These are phyloP conservation scores for Dactylellina sp. DNA, from an alignment of 2,329 filamentous ascomycete species.

Conservation along the genomic window DNA sequence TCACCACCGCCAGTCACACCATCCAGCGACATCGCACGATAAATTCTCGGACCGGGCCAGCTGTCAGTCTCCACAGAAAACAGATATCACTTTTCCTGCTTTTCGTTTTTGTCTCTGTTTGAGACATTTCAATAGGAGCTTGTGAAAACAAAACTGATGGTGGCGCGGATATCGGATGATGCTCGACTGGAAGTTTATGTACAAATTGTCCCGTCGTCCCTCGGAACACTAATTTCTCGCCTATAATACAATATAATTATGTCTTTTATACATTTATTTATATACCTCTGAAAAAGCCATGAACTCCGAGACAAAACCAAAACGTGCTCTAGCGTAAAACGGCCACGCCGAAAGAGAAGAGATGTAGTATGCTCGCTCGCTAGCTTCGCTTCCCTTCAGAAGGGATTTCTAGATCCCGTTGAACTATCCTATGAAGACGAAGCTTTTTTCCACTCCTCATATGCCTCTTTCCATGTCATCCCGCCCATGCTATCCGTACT, in stretches of 20 bases:
- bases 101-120: not conserved
- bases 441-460: conserved; percentile 40
- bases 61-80: not conserved
- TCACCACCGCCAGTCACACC: conserved; percentile 12
- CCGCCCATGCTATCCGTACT: conserved; percentile 47
- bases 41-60: not conserved
- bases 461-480: conserved; percentile 44
- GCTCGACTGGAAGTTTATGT: too few species aligned
- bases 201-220: too few species aligned
- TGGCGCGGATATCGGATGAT: too few species aligned
- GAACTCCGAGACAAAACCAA: not conserved
- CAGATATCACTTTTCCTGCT: not conserved
- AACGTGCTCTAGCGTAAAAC: not conserved
- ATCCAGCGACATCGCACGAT: conserved; percentile 14
- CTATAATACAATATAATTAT: not conserved
- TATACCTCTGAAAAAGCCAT: too few species aligned
- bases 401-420: too few species aligned
- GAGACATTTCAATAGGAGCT: too few species aligned
- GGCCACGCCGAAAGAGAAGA: conserved; percentile 16
- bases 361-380: not conserved
- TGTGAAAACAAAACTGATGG: too few species aligned
- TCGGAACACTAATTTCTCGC: not conserved
- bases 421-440: conserved; percentile 13
- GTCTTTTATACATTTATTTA: too few species aligned
- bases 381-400: too few species aligned